Evolutionary conservation across 75 land plant genomes (phyloP).

Genomic region (Picea sitchensis): DNA sequence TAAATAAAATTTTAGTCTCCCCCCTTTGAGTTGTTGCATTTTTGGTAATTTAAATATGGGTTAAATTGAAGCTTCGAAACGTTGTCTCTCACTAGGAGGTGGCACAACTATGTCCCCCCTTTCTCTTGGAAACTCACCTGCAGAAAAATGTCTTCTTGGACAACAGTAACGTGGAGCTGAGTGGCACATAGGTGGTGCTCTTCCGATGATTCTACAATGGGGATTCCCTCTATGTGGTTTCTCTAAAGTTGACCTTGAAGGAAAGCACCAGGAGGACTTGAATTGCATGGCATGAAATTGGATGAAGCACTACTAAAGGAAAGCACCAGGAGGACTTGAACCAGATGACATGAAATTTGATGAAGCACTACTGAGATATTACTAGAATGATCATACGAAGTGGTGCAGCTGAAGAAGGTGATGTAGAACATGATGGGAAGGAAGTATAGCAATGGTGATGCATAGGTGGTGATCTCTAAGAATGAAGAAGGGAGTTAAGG

Average conservation of each 20-base stretch:
- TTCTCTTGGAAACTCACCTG: conserved; percentile 52
- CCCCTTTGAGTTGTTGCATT: too few species aligned
- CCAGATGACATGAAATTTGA: too few species aligned
- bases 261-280: conserved; percentile 78
- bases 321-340: too few species aligned
- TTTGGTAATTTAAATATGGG: conserved; percentile 63
- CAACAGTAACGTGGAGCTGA: conserved; percentile 34
- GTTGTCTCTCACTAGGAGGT: conserved; percentile 49
- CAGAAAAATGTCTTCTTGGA: conserved; percentile 87
- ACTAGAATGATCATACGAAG: too few species aligned
- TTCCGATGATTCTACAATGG: conserved; percentile 81
- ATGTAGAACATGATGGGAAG: too few species aligned
- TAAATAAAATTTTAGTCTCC: too few species aligned
- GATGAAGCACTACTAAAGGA: too few species aligned
- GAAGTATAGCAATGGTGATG: too few species aligned
- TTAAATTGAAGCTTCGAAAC: conserved; percentile 62
- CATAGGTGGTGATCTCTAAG: too few species aligned
- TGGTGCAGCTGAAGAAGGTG: too few species aligned
- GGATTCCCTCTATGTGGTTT: conserved; percentile 61
- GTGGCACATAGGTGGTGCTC: conserved; percentile 49
- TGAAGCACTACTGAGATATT: too few species aligned
- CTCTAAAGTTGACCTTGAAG: conserved; percentile 71
- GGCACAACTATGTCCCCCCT: conserved; percentile 47
- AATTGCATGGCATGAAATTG: conserved; percentile 17
- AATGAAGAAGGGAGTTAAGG: too few species aligned